Evolutionary conservation across 108 stramenopile species (phyloP).

Genomic region (Skeletonema potamos): DNA sequence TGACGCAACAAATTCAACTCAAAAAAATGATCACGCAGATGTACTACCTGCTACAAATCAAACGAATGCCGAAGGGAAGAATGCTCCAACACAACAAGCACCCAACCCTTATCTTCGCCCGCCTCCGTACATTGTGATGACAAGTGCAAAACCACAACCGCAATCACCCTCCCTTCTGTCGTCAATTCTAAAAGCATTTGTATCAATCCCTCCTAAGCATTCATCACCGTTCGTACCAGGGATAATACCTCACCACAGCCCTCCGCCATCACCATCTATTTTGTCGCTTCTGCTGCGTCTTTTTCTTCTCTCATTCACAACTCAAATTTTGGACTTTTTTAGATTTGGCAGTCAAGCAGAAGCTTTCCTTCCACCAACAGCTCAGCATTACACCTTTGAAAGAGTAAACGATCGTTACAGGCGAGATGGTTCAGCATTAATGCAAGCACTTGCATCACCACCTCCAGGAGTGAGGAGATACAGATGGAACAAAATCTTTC

Average conservation of each 20-base stretch:
- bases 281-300: constrained; percentile 39
- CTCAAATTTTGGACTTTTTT: constrained; percentile 46
- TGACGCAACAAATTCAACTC: constrained; percentile 2
- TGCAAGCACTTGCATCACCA: constrained; percentile 46
- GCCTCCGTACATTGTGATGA: not conserved
- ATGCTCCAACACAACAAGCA: not conserved
- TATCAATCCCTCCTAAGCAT: constrained; percentile 19
- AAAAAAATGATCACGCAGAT: not conserved
- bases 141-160: not conserved
- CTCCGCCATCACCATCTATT: constrained; percentile 23
- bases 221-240: constrained; percentile 15
- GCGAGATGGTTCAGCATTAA: constrained; percentile 61
- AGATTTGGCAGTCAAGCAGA: constrained; percentile 49
- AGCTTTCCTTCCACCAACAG: constrained; percentile 55
- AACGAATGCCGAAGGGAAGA: not conserved
- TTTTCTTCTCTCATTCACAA: constrained; percentile 33
- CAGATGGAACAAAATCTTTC: constrained; percentile 28
- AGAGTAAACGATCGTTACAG: constrained; percentile 75
- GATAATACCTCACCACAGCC: not conserved
- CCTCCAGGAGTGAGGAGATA: constrained; percentile 45
- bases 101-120: not conserved
- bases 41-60: not conserved
- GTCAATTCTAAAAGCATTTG: constrained; percentile 24
- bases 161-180: constrained; percentile 36
- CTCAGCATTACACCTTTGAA: constrained; percentile 83